phyloP scores from a whole-genome alignment of 257 asterid genomes.

The Paraleonurus japonicus region DNA sequence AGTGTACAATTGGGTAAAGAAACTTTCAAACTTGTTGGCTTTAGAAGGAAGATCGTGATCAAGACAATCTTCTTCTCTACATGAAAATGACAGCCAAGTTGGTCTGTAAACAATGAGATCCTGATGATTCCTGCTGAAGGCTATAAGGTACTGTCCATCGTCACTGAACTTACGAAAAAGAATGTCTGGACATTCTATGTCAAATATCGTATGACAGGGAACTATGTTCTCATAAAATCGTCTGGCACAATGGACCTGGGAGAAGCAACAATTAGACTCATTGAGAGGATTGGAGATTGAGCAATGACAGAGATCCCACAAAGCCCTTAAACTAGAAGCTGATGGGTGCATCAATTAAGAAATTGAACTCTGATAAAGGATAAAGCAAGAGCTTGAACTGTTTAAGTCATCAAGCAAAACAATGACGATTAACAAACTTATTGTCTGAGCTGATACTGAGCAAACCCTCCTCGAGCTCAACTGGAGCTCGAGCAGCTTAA shows the following conservation, averaged over 20 bases:
- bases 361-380: background rate
- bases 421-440: constrained; percentile 1
- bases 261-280: constrained; percentile 28
- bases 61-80: constrained; percentile 62
- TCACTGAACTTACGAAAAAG: constrained; percentile 96
- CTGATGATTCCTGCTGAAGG: constrained; percentile 91
- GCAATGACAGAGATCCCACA: constrained; percentile 14
- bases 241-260: constrained; percentile 65
- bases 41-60: constrained; percentile 71
- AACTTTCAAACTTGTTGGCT: constrained; percentile 87
- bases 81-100: constrained; percentile 85
- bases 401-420: constrained; percentile 7
- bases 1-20: constrained; percentile 70
- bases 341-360: background rate
- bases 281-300: background rate
- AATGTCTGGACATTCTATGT: constrained; percentile 88
- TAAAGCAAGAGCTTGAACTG: constrained; percentile 1
- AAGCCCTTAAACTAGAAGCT: constrained; percentile 3
- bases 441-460: background rate
- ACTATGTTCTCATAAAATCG: constrained; percentile 92
- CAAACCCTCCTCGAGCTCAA: background rate
- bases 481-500: constrained; percentile 14
- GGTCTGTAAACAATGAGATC: constrained; percentile 92
- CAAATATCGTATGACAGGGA: constrained; percentile 79
- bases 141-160: constrained; percentile 85